phyloP scores from a whole-genome alignment of 2,329 filamentous ascomycete species.

The Fusarium longipes region DNA sequence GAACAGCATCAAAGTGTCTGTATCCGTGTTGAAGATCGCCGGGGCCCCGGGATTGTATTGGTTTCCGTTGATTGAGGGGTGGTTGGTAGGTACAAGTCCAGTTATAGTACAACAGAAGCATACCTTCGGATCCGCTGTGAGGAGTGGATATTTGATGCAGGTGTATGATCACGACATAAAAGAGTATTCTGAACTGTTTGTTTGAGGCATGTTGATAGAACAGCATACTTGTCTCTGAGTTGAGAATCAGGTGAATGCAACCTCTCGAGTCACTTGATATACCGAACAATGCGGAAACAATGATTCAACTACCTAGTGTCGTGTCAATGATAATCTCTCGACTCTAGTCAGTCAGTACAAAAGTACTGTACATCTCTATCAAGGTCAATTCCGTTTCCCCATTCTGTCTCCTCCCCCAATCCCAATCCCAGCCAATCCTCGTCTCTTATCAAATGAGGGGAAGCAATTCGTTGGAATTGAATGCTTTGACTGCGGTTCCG shows the following conservation, averaged over 20 bases:
- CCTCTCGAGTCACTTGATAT: neutral
- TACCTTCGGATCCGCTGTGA: conserved; percentile 40
- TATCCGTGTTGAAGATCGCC: conserved; percentile 20
- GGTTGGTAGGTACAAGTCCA: neutral
- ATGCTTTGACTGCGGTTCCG: conserved; percentile 42
- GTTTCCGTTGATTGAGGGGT: neutral
- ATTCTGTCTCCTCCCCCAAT: neutral
- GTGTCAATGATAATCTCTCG: neutral
- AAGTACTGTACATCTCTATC: neutral
- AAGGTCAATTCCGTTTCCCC: conserved; percentile 13
- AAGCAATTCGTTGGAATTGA: conserved; percentile 7
- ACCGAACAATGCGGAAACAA: neutral
- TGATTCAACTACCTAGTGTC: neutral
- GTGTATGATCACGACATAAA: conserved; percentile 14
- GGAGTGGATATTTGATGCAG: conserved; percentile 4
- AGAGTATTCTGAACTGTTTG: conserved; percentile 1
- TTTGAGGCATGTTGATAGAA: neutral
- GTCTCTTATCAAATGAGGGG: conserved; percentile 29
- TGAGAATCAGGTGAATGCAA: neutral
- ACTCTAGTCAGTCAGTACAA: neutral
- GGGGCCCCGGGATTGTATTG: conserved; percentile 29
- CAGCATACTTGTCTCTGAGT: too few relatives aligned
- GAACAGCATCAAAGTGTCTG: conserved; percentile 9
- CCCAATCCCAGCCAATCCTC: neutral
- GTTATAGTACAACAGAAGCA: conserved; percentile 22